Base-by-base conservation (phyloP, 768 basidiomycete species). In the Collybia nuda region DNA sequence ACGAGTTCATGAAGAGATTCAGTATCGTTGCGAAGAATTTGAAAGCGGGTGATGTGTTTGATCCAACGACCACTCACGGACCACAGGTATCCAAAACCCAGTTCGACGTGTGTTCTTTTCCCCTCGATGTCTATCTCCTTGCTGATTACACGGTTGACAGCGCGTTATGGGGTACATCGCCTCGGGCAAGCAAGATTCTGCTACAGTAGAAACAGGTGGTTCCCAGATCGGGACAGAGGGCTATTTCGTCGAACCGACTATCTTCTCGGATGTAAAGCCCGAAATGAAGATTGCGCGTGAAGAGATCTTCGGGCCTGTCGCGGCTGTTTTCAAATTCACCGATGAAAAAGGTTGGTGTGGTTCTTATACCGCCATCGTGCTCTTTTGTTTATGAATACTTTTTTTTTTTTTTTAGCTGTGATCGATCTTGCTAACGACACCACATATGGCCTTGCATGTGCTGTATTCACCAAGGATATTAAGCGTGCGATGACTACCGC, bases 251-350 rank as follows among this genome's bases (percentile, higher is more conserved):
- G 50, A 67, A 48, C 89, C 85, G 0, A 90, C 90, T 6, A 72
- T 90, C 56, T 85, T 90, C 66, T 78, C 82, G 9, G 74, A 88
- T 56, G 76, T 76, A 29, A 75, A 66, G 18, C 74, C 78, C 0
- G 78, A 81, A 24, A 87, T 87, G 82, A 81, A 77, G 62, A 88
- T 90, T 48, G 80, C 84, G 8, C 63, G 59, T 43, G 84, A 85
- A 55, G 81, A 90, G 63, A 88, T 89, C 52, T 89, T 90, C 58
- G 88, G 88, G 7, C 88, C 90, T 18, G 88, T 90, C 38, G 79
- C 79, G 50, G 84, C 81, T 29, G 66, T 92, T 28, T 73, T 81
- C 68, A 85, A 84, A 60, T 92, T 93, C 74, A 75, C 77, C 51
- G 68, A 72, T 21, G 81, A 82, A 59, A 74, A 73, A 32, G 63